Base-by-base conservation (phyloP, 352 stramenopile species). In the Pythium aphanidermatum region DNA sequence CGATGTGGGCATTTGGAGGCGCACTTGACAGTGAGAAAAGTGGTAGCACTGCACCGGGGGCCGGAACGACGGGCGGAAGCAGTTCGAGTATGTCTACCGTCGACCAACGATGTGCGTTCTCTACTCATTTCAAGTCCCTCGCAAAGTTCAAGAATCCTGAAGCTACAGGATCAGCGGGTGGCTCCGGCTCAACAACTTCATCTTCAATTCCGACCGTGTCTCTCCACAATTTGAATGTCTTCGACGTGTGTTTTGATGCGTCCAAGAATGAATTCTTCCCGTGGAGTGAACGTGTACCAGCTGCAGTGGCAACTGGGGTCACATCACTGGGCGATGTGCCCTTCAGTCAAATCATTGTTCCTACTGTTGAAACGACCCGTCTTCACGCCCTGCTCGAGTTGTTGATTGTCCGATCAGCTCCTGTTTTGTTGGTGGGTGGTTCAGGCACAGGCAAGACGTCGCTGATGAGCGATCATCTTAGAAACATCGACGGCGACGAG, bases 1-100 rank as follows among this genome's bases (percentile, higher is more conserved):
- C 84, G 10, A 71, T 98, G 49, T 98, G 95, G 95, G 94, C 95
- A 2, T 98, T 98, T 61, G 95, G 94, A 14, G 95, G 95, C 40
- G 70, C 86, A 2, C 82, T 98, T 32, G 83, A 95, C 19, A 78
- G 85, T 38, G 93, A 98, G 16, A 71, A 82, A 30, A 16, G 25
- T 26, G 17, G 17, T 17, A 23, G n/a, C 11, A 17, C 4, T 16
- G n/a, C 31, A 30, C 6, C 38, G 16, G 26, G 28, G 10, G 38
- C 35, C 17, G 14, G 17, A 17, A 21, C 32, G 7, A 42, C 41
- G 10, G 46, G 52, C 6, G 31, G 43, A 12, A 27, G 51, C 11
- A 25, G 39, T 10, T 16, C 43, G 5, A 14, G 29, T 14, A 14
- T 10, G 14, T 26, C 30, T 14, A 24, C 9, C 20, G 16, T 53